Evolutionary conservation across 306 rosid genomes (phyloP).

Genomic region (Medicago truncatula): DNA sequence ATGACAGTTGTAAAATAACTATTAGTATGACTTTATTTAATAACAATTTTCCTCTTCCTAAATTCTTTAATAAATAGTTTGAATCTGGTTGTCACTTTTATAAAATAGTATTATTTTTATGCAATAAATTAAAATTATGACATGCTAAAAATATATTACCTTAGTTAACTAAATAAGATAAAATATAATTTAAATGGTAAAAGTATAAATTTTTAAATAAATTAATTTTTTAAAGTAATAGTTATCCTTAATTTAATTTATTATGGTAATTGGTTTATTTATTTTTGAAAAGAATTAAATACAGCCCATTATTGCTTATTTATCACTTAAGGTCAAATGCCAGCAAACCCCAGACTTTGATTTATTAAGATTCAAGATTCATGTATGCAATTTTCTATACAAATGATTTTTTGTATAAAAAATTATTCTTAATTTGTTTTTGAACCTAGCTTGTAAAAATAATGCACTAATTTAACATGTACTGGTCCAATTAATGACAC

Average conservation of each 20-base stretch:
- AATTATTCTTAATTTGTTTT: background rate
- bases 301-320: too few relatives aligned
- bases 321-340: background rate
- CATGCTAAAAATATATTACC: background rate
- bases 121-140: background rate
- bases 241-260: background rate
- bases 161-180: background rate
- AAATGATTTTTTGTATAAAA: background rate
- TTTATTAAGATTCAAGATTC: background rate
- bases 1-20: background rate
- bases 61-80: background rate
- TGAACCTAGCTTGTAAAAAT: too few relatives aligned
- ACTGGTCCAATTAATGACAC: too few relatives aligned
- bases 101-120: background rate
- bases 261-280: background rate
- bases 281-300: background rate
- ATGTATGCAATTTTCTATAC: background rate
- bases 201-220: background rate
- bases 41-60: background rate
- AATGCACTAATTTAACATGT: too few relatives aligned
- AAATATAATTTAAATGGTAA: background rate
- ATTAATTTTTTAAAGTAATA: constrained; percentile 11
- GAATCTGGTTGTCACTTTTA: background rate
- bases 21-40: background rate
- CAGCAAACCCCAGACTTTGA: background rate